Evolutionary conservation across 1,139 yeast genomes (phyloP), one percentile per base, ranked within the genome.

Genomic region (Magnusiomyces paraingens): DNA sequence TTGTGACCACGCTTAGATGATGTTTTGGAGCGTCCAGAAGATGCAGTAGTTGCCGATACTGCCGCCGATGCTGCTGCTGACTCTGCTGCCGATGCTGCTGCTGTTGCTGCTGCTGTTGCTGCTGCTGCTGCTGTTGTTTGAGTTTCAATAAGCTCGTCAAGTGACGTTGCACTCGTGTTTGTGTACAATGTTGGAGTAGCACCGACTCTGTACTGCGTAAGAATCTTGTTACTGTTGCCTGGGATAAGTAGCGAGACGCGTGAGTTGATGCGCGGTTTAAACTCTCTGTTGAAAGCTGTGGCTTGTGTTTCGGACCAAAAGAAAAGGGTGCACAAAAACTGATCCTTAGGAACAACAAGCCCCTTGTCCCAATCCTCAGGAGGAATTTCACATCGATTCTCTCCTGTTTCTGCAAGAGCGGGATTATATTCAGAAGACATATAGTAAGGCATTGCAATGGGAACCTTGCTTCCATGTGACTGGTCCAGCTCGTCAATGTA

Each of bases 241-340:
- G 55, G 55, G n/a, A 53, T 44, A 26, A 53, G 39, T 15, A 53
- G 20, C 2, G 55, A 52, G 5, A 53, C 55, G n/a, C 49, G 35
- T 8, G 45, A 47, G 18, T 47, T 52, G n/a, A 38, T 50, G 15
- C 55, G 44, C 20, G 55, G 55, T 29, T 50, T 50, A 22, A 53
- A 53, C 49, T 53, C 55, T 2, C 55, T 50, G 46, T 50, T 38
- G 35, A 26, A 53, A 3, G 52, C 53, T 6, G 36, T 22, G 20
- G 20, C 41, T 15, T 22, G 49, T 32, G 17, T 29, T 15, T 39
- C 29, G 4, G 42, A 40, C 53, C 49, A 51, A 17, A 36, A 41
- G 22, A 51, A 51, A 36, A 42, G 20, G 3, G 50, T 46, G 36
- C 45, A 48, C 12, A 42, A 14, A 22, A 40, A 40, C 17, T 20